Conservation (phyloP, 2,329 filamentous ascomycete species). For the Aspergillus sergii region DNA sequence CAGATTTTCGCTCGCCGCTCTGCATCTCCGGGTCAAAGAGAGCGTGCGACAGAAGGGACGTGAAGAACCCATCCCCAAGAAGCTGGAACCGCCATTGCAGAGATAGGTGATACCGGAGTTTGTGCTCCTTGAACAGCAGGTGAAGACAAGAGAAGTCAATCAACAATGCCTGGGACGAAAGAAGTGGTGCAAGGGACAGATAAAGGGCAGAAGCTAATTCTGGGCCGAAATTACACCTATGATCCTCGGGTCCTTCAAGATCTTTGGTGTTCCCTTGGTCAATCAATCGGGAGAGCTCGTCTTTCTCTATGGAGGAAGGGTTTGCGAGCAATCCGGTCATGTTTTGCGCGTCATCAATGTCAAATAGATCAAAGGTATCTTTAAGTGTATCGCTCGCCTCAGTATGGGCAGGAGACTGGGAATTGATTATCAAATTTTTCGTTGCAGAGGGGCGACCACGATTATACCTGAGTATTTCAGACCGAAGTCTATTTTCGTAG, state of each 20-base stretch:
- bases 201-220: slow-evolving; percentile 57
- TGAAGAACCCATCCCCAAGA: slow-evolving; percentile 81
- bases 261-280: slow-evolving; percentile 23
- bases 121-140: slow-evolving; percentile 74
- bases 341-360: slow-evolving; percentile 35
- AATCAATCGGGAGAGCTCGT: slow-evolving; percentile 34
- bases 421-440: background rate
- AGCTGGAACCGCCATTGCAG: slow-evolving; percentile 81
- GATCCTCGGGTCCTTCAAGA: slow-evolving; percentile 15
- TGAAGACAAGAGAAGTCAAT: slow-evolving; percentile 76
- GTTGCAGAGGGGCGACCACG: slow-evolving; percentile 29
- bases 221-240: slow-evolving; percentile 35
- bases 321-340: slow-evolving; percentile 28
- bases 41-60: slow-evolving; percentile 75
- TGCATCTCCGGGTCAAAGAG: slow-evolving; percentile 83
- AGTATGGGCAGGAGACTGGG: background rate
- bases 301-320: slow-evolving; percentile 26
- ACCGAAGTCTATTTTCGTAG: slow-evolving; percentile 39
- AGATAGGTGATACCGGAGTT: slow-evolving; percentile 70
- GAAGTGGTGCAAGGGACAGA: slow-evolving; percentile 74
- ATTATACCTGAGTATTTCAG: slow-evolving; percentile 44
- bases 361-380: slow-evolving; percentile 37
- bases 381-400: slow-evolving; percentile 13
- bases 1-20: slow-evolving; percentile 72
- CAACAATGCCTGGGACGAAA: slow-evolving; percentile 73